A percentile compares a stretch with the other conserved stretches of the same genome.
Evolutionary conservation across 345 rosid species (phyloP).

Genomic region (Erodium maritimum): DNA sequence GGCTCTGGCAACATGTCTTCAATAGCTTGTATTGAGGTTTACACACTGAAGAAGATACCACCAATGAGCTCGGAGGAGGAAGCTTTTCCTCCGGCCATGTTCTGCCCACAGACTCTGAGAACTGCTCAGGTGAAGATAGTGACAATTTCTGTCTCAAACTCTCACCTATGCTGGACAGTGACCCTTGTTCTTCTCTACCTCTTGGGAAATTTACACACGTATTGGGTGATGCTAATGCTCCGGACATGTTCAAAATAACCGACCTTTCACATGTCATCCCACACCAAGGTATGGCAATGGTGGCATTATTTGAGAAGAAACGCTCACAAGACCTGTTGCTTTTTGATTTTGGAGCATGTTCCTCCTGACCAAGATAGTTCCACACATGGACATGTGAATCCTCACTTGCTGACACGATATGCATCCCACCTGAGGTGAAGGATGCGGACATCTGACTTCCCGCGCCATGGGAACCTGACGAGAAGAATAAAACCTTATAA

Average conservation of each 20-base stretch:
- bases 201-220: not conserved
- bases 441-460: constrained; percentile 49
- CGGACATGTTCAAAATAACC: constrained; percentile 10
- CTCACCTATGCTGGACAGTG: not conserved
- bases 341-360: constrained; percentile 22
- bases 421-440: constrained; percentile 66
- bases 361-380: constrained; percentile 40
- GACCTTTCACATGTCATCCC: constrained; percentile 24
- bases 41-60: constrained; percentile 23
- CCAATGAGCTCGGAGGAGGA: constrained; percentile 22
- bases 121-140: constrained; percentile 35
- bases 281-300: constrained; percentile 62
- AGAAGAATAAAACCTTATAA: not conserved
- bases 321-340: constrained; percentile 44
- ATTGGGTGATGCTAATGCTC: not conserved
- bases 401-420: constrained; percentile 52
- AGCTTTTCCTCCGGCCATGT: constrained; percentile 91
- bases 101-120: constrained; percentile 49
- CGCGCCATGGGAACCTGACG: constrained; percentile 31
- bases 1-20: constrained; percentile 45
- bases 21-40: constrained; percentile 46
- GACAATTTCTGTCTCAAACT: constrained; percentile 20
- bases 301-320: constrained; percentile 46
- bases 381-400: constrained; percentile 60
- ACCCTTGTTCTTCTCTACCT: too few relatives aligned